Evolutionary conservation across 768 basidiomycete species (phyloP).

Genomic region (Termitomyces titanicus): DNA sequence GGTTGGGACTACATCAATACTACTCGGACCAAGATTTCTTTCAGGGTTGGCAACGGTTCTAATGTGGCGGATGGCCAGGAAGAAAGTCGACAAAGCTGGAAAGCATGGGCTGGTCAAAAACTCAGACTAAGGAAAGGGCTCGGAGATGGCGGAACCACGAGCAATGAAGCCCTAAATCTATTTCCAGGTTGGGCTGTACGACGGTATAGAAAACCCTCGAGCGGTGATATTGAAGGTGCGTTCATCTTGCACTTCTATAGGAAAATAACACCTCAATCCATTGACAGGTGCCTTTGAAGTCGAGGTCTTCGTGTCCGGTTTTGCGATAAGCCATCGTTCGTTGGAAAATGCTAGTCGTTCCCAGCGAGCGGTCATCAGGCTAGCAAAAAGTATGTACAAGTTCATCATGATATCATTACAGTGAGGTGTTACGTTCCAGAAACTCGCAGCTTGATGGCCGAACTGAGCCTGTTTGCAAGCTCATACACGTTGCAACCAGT

Average conservation of each 20-base stretch:
- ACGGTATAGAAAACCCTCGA: slow-evolving; percentile 31
- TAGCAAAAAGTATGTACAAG: slow-evolving; percentile 64
- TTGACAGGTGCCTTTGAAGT: slow-evolving; percentile 58
- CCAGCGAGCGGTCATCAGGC: slow-evolving; percentile 68
- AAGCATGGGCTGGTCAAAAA: slow-evolving; percentile 63
- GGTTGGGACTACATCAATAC: slow-evolving; percentile 38
- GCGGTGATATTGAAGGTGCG: slow-evolving; percentile 22
- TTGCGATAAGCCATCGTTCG: slow-evolving; percentile 57
- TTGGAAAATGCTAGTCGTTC: slow-evolving; percentile 65
- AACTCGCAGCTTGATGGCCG: neutral
- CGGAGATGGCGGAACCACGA: slow-evolving; percentile 4
- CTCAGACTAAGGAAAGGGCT: slow-evolving; percentile 28
- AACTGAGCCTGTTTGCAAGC: neutral
- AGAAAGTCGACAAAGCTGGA: slow-evolving; percentile 41
- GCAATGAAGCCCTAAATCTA: slow-evolving; percentile 46
- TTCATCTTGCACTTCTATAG: slow-evolving; percentile 2
- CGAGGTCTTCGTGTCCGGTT: slow-evolving; percentile 75
- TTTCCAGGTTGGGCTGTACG: slow-evolving; percentile 84
- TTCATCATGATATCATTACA: neutral
- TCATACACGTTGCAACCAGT: neutral
- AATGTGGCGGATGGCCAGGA: slow-evolving; percentile 2
- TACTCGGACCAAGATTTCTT: slow-evolving; percentile 12
- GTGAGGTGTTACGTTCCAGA: neutral
- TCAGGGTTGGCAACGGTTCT: slow-evolving; percentile 2
- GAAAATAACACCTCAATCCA: neutral